These are phyloP conservation scores for Zygosaccharomyces pseudobailii DNA, from an alignment of 1,139 yeast species.

Conservation along the genomic window DNA sequence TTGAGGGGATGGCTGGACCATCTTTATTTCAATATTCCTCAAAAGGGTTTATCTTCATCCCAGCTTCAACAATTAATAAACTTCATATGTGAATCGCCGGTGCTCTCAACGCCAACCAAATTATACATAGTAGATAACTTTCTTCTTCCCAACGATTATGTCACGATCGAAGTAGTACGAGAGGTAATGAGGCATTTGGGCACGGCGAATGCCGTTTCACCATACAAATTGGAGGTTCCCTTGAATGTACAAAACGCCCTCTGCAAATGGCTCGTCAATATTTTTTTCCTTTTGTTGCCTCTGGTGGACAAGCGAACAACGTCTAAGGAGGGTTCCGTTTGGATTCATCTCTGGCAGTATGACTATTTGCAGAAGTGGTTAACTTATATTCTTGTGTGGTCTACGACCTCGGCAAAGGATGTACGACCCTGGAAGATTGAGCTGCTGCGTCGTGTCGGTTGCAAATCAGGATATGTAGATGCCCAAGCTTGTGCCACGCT, in stretches of 20 bases:
- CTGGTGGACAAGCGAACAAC: slow-evolving; percentile 27
- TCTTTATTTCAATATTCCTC: slow-evolving; percentile 14
- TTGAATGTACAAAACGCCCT: slow-evolving; percentile 32
- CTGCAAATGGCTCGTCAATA: slow-evolving; percentile 40
- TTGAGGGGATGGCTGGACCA: slow-evolving; percentile 14
- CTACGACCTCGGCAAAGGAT: slow-evolving; percentile 32
- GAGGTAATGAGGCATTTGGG: slow-evolving; percentile 35
- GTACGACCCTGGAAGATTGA: slow-evolving; percentile 35
- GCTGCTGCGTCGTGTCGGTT: slow-evolving; percentile 16
- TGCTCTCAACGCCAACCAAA: slow-evolving; percentile 20
- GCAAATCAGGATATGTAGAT: slow-evolving; percentile 22
- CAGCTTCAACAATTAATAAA: slow-evolving; percentile 17
- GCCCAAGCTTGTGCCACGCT: slow-evolving; percentile 21
- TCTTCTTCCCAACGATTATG: slow-evolving; percentile 33
- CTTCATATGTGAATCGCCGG: slow-evolving; percentile 19
- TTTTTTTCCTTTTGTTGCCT: slow-evolving; percentile 26
- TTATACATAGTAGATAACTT: slow-evolving; percentile 29
- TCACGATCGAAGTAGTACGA: slow-evolving; percentile 29
- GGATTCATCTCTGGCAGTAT: slow-evolving; percentile 42
- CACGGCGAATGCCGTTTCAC: slow-evolving; percentile 18
- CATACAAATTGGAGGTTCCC: slow-evolving; percentile 17
- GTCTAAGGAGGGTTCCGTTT: slow-evolving; percentile 31
- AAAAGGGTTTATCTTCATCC: slow-evolving; percentile 20
- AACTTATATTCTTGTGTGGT: slow-evolving; percentile 41
- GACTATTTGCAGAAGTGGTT: slow-evolving; percentile 43